phyloP scores from a whole-genome alignment of 208 protist genomes.

The Naegleria fowleri region DNA sequence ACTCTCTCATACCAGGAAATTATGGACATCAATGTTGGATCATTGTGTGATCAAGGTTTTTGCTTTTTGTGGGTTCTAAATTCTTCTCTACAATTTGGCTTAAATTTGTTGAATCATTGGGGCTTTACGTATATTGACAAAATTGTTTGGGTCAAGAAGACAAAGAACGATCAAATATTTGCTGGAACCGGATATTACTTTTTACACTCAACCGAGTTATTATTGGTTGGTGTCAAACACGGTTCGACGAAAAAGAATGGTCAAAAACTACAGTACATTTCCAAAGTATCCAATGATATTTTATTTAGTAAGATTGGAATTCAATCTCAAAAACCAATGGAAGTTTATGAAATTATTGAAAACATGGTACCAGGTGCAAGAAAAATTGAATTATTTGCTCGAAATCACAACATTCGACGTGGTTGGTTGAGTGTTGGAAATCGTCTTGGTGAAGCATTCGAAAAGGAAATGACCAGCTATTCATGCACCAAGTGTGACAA shows the following conservation, averaged over 20 bases:
- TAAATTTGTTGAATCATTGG: constrained; percentile 46
- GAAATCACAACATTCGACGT: constrained; percentile 43
- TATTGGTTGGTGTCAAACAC: constrained; percentile 45
- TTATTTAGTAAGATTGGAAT: constrained; percentile 39
- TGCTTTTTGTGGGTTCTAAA: constrained; percentile 49
- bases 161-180: neutral
- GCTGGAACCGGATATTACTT: constrained; percentile 45
- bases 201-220: constrained; percentile 45
- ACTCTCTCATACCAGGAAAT: constrained; percentile 46
- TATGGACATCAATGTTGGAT: constrained; percentile 42
- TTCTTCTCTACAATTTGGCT: constrained; percentile 39
- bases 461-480: constrained; percentile 1
- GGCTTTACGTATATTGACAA: constrained; percentile 44
- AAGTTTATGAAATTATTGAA: constrained; percentile 49
- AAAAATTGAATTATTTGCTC: constrained; percentile 50
- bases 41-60: constrained; percentile 38
- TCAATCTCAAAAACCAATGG: constrained; percentile 44
- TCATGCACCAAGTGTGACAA: neutral
- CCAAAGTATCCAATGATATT: constrained; percentile 43
- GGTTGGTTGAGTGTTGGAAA: constrained; percentile 51
- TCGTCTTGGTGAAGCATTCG: constrained; percentile 33
- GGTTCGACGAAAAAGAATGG: neutral
- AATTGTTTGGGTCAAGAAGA: constrained; percentile 45
- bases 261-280: constrained; percentile 38
- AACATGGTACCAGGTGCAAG: constrained; percentile 38